These are phyloP conservation scores for Thamnidium elegans DNA, from an alignment of 192 early-diverging fungal species.

Conservation along the genomic window DNA sequence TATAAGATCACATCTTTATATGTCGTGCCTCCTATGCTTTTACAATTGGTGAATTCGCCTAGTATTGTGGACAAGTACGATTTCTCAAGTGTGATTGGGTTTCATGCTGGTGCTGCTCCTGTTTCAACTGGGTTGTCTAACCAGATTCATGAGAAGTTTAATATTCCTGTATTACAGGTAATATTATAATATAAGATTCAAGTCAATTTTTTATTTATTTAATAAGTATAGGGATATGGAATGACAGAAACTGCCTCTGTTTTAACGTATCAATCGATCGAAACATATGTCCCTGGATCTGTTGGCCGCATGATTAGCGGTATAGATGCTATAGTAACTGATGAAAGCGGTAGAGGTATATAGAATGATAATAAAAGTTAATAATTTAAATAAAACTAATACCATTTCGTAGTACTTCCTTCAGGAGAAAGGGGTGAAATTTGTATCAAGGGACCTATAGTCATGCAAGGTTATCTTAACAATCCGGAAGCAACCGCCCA, in stretches of 20 bases:
- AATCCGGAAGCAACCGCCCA: conserved; percentile 42
- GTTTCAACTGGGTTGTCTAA: conserved; percentile 46
- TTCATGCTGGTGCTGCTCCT: conserved; percentile 69
- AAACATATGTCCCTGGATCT: conserved; percentile 42
- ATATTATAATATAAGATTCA: conserved; percentile 44
- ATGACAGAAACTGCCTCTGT: conserved; percentile 70
- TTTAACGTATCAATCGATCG: conserved; percentile 28
- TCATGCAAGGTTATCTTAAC: conserved; percentile 66
- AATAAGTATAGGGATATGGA: conserved; percentile 66
- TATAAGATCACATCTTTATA: conserved; percentile 71
- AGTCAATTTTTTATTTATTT: conserved; percentile 41
- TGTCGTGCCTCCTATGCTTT: conserved; percentile 76
- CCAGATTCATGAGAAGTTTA: conserved; percentile 31
- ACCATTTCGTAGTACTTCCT: conserved; percentile 44
- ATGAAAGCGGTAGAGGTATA: conserved; percentile 58
- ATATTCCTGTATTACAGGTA: conserved; percentile 23
- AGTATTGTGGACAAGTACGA: conserved; percentile 57
- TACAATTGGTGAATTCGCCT: conserved; percentile 65
- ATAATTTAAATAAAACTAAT: not conserved
- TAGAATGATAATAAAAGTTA: no score
- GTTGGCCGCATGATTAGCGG: conserved; percentile 71
- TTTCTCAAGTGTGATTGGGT: conserved; percentile 47
- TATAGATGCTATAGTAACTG: conserved; percentile 69
- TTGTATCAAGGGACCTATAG: conserved; percentile 68
- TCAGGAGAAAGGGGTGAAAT: conserved; percentile 71